Evolutionary conservation across 1,139 yeast genomes (phyloP), one percentile per base, ranked within the genome.

Genomic region (Debaryomyces subglobosus): DNA sequence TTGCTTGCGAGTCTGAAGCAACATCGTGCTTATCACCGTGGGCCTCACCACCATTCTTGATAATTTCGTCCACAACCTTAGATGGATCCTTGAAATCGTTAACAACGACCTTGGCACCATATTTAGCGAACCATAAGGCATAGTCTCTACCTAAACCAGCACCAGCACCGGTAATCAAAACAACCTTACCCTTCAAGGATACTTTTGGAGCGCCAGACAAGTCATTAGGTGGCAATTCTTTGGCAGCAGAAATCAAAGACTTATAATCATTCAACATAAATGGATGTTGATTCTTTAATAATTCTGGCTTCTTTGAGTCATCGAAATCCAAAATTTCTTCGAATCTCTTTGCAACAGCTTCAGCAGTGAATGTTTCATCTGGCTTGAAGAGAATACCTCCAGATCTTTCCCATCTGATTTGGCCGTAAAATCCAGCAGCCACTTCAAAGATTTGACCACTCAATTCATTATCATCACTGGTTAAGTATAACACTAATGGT

Each of bases 101-200:
- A 42, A 94, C 96, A 42, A 94, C 96, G 54, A 94, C 96, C 74
- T 88, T 91, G 40, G 98, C 98, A 54, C 98, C 98, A 57, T 89
- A 88, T 67, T 81, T 87, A 50, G 96, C 98, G 63, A 88, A 85
- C 68, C 83, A 79, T 50, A 83, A 70, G 18, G 98, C 96, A 69
- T 94, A 96, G 53, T 92, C 89, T 65, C 86, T 84, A 57, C 99
- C 99, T 60, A 94, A 80, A 51, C 99, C 99, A 50, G 90, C 87
- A 60, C 97, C 98, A 45, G 97, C 95, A 60, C 99, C 99, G 36
- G 98, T 94, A 49, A 94, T 84, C 54, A 94, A 81, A 45, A 90
- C 97, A 51, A 92, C 97, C 71, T 87, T 89, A 60, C 77, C 91
- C 65, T 84, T 85, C 68, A 92, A 74, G 38, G 89, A 80, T 36